Evolutionary conservation across 2,329 filamentous ascomycete species (phyloP).

Genomic region (Emergomyces orientalis): DNA sequence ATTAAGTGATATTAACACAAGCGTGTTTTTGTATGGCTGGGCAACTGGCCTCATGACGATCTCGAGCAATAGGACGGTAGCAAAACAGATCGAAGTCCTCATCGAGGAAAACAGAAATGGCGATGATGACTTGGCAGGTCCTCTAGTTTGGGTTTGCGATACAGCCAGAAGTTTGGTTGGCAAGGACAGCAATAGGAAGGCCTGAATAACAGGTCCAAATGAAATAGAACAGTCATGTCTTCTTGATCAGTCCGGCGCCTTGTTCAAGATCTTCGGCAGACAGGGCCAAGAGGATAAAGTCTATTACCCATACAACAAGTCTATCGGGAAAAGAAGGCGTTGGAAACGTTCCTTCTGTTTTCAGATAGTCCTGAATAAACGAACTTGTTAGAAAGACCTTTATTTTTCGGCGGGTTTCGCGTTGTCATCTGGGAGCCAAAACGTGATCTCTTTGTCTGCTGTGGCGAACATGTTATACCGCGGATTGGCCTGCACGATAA

Average conservation of each 20-base stretch:
- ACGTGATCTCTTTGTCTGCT: slow-evolving; percentile 73
- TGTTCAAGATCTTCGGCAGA: neutral
- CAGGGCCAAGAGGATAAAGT: neutral
- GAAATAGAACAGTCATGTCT: neutral
- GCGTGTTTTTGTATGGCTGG: slow-evolving; percentile 68
- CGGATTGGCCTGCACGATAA: slow-evolving; percentile 50
- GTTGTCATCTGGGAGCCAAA: slow-evolving; percentile 63
- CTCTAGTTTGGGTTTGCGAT: slow-evolving; percentile 55
- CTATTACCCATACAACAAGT: neutral
- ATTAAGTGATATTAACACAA: slow-evolving; percentile 54
- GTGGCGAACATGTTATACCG: slow-evolving; percentile 85
- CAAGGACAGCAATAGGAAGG: slow-evolving; percentile 47
- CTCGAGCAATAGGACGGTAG: slow-evolving; percentile 60
- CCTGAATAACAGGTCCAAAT: slow-evolving; percentile 13
- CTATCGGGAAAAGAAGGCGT: too few relatives aligned
- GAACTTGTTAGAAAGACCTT: slow-evolving; percentile 7
- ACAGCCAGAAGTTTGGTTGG: slow-evolving; percentile 58
- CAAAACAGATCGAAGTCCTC: slow-evolving; percentile 53
- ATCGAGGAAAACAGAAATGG: slow-evolving; percentile 45
- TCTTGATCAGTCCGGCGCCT: too few relatives aligned
- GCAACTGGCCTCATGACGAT: slow-evolving; percentile 53
- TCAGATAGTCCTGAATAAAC: slow-evolving; percentile 1
- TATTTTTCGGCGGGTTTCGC: slow-evolving; percentile 29
- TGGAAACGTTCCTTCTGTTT: neutral
- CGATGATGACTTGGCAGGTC: slow-evolving; percentile 46